Evolutionary conservation across 73 alveolate species (phyloP), one percentile per base, ranked within the genome.

Genomic region (Paramecium sonneborni): DNA sequence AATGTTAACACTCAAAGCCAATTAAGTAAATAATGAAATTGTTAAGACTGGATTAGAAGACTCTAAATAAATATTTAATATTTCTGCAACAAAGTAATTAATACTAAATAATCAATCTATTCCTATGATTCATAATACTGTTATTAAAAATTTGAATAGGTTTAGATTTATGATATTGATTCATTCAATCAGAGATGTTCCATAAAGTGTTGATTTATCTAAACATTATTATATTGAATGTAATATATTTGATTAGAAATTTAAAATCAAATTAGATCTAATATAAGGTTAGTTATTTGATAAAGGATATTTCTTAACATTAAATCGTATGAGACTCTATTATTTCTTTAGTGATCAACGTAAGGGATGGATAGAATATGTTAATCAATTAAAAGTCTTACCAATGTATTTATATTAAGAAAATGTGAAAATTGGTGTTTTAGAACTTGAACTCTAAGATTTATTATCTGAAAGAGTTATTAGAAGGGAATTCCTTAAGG

Each of bases 251-350:
- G 92, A 88, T 32, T 89, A 93, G 20, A 93, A 86, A 85, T 84
- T 67, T 79, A 48, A 44, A 92, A 44, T 62, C 85, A 56, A 56
- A 86, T 20, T 82, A 24, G 94, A 88, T 70, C 24, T 88, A 15
- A 24, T 18, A 8, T 39, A 38, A 43, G 89, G 76, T 24, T 70
- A 70, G 10, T 58, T 46, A 38, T 57, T 56, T 69, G 94, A 82
- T 30, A 85, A 55, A 85, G 92, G 89, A 10, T 86, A 46, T 32
- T 82, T 74, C 30, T 57, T 93, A 5, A 52, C 86, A 34, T 85
- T 95, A 11, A 95, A 95, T 89, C 94, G 93, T 85, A 87, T 95
- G 32, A 92, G 97, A 85, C 43, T 95, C 15, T 95, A 74, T 56
- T 92, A 95, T 62, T 93, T 95, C 90, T 95, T 95, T 76, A 88